Evolutionary conservation across 2,329 filamentous ascomycete genomes (phyloP).

Genomic region (Colletotrichum cereale): DNA sequence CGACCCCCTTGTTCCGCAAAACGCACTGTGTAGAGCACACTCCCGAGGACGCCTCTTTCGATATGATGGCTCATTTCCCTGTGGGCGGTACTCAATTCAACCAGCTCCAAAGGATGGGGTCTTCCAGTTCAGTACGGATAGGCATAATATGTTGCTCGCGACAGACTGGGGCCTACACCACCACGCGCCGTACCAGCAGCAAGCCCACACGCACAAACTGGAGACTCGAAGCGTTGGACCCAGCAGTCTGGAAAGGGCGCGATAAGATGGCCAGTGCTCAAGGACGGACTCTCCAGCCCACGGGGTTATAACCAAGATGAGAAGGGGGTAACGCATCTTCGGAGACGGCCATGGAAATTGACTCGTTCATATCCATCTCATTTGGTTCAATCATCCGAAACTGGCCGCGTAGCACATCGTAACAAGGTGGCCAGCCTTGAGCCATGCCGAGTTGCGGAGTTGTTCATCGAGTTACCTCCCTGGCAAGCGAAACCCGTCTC

Average conservation of each 20-base stretch:
- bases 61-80: not conserved
- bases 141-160: conserved; percentile 9
- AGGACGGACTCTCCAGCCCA: conserved; percentile 29
- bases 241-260: conserved; percentile 20
- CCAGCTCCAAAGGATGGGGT: conserved; percentile 10
- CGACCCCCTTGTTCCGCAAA: not conserved
- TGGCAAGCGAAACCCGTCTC: conserved; percentile 22
- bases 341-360: not conserved
- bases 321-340: not conserved
- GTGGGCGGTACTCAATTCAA: conserved; percentile 8
- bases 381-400: not conserved
- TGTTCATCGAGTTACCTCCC: conserved; percentile 18
- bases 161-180: conserved; percentile 18
- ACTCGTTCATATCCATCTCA: not conserved
- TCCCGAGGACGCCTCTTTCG: not conserved
- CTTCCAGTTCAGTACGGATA: not conserved
- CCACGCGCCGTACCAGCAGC: conserved; percentile 4
- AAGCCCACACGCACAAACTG: conserved; percentile 8
- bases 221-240: conserved; percentile 23
- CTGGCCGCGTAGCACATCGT: conserved; percentile 8
- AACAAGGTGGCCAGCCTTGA: conserved; percentile 3
- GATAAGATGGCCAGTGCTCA: conserved; percentile 26
- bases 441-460: not conserved
- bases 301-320: conserved; percentile 32
- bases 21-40: not conserved